Conservation (phyloP, 2,329 filamentous ascomycete genomes). For the Paramyrothecium sp. region DNA sequence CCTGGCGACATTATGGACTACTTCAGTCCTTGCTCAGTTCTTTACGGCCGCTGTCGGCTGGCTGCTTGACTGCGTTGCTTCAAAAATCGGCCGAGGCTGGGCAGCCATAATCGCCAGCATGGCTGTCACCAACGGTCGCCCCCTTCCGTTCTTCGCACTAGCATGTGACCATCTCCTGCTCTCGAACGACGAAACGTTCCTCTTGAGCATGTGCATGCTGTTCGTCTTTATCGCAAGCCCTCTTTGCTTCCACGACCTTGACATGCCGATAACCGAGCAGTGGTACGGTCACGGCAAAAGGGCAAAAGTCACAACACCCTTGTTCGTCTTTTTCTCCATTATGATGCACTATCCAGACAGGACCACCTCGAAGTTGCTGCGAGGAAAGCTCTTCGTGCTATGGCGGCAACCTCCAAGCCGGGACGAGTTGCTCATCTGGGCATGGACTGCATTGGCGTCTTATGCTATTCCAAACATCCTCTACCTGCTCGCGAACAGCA, state of each 20-base stretch:
- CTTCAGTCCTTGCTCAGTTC: neutral
- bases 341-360: neutral
- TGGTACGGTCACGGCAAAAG: neutral
- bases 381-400: neutral
- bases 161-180: neutral
- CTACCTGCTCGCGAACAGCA: neutral
- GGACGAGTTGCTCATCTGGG: neutral
- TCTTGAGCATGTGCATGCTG: neutral
- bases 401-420: neutral
- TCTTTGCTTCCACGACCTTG: neutral
- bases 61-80: neutral
- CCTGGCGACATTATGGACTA: neutral
- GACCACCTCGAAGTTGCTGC: neutral
- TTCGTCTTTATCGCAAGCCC: neutral
- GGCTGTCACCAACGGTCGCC: neutral
- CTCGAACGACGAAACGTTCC: neutral
- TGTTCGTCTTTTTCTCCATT: neutral
- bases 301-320: neutral
- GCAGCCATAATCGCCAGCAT: neutral
- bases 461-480: neutral
- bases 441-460: neutral
- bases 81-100: neutral
- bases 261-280: neutral
- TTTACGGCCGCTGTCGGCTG: neutral
- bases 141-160: neutral